A percentile compares a stretch with the other conserved stretches of the same genome.
Conservation (phyloP, 2,329 filamentous ascomycete genomes). For the Exophiala alcalophila region DNA sequence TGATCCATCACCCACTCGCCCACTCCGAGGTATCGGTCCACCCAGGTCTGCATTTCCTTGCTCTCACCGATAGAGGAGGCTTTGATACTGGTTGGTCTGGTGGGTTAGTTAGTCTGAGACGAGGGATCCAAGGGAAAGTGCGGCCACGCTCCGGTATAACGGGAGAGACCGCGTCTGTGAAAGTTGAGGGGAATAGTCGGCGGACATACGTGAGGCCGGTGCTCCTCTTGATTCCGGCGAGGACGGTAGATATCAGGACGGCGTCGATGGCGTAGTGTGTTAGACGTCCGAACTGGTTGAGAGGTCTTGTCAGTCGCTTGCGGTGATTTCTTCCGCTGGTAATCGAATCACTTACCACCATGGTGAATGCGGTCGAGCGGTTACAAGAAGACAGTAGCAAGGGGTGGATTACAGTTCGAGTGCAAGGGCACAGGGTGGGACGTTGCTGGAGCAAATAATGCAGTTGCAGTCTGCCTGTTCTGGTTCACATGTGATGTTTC, state of each 20-base stretch:
- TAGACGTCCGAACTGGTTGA: conserved; percentile 82
- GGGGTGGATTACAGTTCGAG: too few relatives aligned
- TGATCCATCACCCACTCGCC: conserved; percentile 99
- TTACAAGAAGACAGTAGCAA: neutral
- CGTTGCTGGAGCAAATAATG: neutral
- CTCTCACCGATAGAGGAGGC: conserved; percentile 80
- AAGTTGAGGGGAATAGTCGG: conserved; percentile 37
- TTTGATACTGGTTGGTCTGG: conserved; percentile 67
- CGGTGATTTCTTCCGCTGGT: conserved; percentile 61
- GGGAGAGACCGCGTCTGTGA: neutral
- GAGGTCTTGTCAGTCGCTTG: conserved; percentile 55
- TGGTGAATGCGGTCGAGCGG: conserved; percentile 30
- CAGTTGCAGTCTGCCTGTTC: conserved; percentile 6
- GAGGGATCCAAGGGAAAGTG: conserved; percentile 35
- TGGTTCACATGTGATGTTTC: conserved; percentile 14
- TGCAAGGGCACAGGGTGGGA: neutral
- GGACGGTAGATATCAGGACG: conserved; percentile 89
- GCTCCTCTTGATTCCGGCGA: conserved; percentile 95
- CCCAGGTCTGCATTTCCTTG: conserved; percentile 80
- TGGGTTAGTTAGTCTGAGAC: conserved; percentile 36
- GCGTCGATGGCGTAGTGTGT: conserved; percentile 96
- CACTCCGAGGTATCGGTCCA: conserved; percentile 88
- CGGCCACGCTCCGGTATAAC: neutral
- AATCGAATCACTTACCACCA: conserved; percentile 42
- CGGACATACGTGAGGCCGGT: conserved; percentile 94